Percentiles rank a stretch among this genome's conserved stretches.
These are phyloP conservation scores for Salix arbutifolia DNA, from an alignment of 345 rosid species.

Conservation along the genomic window DNA sequence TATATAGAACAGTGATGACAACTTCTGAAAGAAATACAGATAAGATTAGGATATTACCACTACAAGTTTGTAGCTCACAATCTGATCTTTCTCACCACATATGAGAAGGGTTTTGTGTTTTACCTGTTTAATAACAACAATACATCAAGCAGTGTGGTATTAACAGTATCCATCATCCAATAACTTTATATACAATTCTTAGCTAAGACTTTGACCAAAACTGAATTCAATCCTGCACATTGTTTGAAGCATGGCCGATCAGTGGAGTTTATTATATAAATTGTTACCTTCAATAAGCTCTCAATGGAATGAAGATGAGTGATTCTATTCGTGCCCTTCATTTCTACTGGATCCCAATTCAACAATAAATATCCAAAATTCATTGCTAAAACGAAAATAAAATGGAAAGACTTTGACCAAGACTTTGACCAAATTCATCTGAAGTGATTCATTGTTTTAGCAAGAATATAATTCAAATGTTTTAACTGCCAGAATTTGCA, in stretches of 20 bases:
- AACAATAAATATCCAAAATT: not conserved
- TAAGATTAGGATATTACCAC: conserved; percentile 46
- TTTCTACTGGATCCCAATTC: not conserved
- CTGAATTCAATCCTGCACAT: not conserved
- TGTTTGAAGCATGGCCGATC: not conserved
- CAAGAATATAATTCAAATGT: not conserved
- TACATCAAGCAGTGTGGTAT: not conserved
- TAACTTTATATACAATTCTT: not conserved
- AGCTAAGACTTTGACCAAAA: not conserved
- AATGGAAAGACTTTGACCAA: too few relatives aligned
- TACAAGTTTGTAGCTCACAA: conserved; percentile 69
- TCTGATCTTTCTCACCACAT: conserved; percentile 90
- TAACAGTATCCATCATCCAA: not conserved
- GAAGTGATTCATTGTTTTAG: not conserved
- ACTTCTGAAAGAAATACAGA: not conserved
- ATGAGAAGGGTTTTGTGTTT: conserved; percentile 70
- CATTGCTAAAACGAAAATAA: not conserved
- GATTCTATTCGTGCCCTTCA: not conserved
- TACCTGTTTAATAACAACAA: conserved; percentile 37
- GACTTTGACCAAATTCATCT: too few relatives aligned
- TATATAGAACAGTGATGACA: not conserved
- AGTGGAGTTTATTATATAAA: not conserved
- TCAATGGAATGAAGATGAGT: not conserved
- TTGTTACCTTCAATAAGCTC: not conserved
- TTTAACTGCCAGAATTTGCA: not conserved